Base-by-base conservation (phyloP, 176 grass and related monocot species). In the Eragrostis nindensis region DNA sequence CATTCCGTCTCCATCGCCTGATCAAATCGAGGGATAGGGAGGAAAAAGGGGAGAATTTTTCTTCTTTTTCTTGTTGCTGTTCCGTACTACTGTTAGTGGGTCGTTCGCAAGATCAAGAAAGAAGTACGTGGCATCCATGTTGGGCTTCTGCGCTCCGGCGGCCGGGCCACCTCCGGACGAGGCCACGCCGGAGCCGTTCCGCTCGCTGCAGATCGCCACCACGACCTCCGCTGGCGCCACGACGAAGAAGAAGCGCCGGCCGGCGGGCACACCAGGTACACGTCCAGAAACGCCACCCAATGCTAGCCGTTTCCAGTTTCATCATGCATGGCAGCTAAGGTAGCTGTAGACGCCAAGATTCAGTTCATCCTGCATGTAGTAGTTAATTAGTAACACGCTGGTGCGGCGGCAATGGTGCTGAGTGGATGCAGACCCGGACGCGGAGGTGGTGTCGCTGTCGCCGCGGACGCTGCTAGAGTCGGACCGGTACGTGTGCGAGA, bases 401-500 rank as follows among this genome's bases (percentile, higher is more conserved):
- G 19, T 12, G 39, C 56, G n/a, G n/a, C n/a, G 29, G 18, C 30
- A 39, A 59, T 57, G 73, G 68, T 7, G 66, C 0, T 25, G 10
- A 3, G 8, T 17, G 54, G 21, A 22, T 53, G 84, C 82, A 98
- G 96, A 99, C 84, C 96, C 96, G 15, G 96, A 99, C 81, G 96
- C 96, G 30, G 92, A 99, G 92, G 96, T 99, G 84, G 88, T 99
- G 65, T 93, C 96, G 4, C 86, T 99, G 62, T 99, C 96, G 47
- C 96, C 96, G 60, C 84, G 84, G 64, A 99, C 96, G 75, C 90
- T 99, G 64, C 90, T 99, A 68, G 96, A 99, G 86, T 99, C 96
- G 11, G 96, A 99, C 86, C 84, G 92, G 36, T 99, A 99, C 77
- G 92, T 95, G 62, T 99, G 96, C 78, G 96, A 99, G 86, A 99